A percentile compares a stretch with the other conserved stretches of the same genome.
These are phyloP conservation scores for Trapa incisa DNA, from an alignment of 345 rosid species.

Conservation along the genomic window DNA sequence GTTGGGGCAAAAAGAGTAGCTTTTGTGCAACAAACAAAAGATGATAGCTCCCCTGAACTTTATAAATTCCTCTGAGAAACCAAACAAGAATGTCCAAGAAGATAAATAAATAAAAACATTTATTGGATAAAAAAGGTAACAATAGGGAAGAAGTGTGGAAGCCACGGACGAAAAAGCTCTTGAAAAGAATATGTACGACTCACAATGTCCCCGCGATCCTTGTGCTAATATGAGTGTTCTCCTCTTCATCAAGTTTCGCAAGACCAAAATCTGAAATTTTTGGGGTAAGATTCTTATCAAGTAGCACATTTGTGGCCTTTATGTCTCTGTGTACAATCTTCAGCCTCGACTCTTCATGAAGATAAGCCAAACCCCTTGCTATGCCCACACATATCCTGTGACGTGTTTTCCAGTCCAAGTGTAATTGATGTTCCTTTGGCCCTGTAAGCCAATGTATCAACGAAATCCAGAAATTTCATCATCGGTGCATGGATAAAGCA, in stretches of 20 bases:
- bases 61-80: no score
- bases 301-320: slow-evolving; percentile 58
- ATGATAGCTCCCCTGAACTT: no score
- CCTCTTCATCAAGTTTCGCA: slow-evolving; percentile 58
- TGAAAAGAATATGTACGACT: slow-evolving; percentile 7
- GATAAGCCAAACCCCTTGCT: slow-evolving; percentile 55
- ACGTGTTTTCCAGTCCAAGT: slow-evolving; percentile 52
- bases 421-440: slow-evolving; percentile 24
- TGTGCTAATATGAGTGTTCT: slow-evolving; percentile 60
- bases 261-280: slow-evolving; percentile 64
- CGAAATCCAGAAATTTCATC: not conserved
- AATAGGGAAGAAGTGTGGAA: not conserved
- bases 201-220: slow-evolving; percentile 59
- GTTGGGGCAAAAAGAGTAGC: not conserved
- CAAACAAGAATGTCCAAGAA: not conserved
- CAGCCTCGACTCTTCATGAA: slow-evolving; percentile 58
- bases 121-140: no score
- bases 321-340: slow-evolving; percentile 70
- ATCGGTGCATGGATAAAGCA: no score
- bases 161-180: not conserved
- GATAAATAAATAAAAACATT: no score
- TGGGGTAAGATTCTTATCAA: slow-evolving; percentile 37
- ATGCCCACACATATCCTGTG: slow-evolving; percentile 52
- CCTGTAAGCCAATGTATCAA: slow-evolving; percentile 14
- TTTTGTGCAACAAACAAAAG: not conserved